phyloP scores from a whole-genome alignment of 2,329 filamentous ascomycete genomes.

The Cordyceps sp. region DNA sequence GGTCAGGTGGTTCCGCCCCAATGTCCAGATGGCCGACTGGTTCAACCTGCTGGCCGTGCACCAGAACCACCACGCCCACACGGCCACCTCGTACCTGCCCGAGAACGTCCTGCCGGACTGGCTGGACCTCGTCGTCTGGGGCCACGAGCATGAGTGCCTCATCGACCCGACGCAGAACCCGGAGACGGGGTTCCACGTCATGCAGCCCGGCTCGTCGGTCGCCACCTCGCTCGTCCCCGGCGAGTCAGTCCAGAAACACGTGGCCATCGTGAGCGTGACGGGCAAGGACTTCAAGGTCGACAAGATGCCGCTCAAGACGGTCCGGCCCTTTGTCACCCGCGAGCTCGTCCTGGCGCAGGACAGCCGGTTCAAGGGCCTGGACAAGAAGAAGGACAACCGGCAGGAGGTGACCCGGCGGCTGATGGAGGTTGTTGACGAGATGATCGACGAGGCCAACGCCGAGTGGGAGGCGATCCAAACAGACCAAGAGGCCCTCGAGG shows the following conservation, averaged over 20 bases:
- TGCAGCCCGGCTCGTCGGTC: conserved; percentile 93
- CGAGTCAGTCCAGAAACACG: conserved; percentile 81
- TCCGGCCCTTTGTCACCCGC: conserved; percentile 76
- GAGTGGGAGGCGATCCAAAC: conserved; percentile 72
- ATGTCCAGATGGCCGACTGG: conserved; percentile 69
- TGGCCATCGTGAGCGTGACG: conserved; percentile 69
- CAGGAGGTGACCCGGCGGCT: conserved; percentile 64
- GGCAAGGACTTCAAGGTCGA: conserved; percentile 69
- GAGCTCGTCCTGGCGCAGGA: conserved; percentile 69
- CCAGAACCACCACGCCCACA: conserved; percentile 89
- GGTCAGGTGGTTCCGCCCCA: conserved; percentile 83
- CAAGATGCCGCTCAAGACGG: conserved; percentile 68
- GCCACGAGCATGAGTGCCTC: conserved; percentile 90
- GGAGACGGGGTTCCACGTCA: conserved; percentile 84
- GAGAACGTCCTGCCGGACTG: conserved; percentile 87
- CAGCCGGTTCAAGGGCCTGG: conserved; percentile 58
- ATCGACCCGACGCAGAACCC: conserved; percentile 73
- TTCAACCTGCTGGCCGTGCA: conserved; percentile 94
- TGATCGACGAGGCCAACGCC: conserved; percentile 70
- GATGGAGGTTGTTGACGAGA: conserved; percentile 61
- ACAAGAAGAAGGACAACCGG: conserved; percentile 69
- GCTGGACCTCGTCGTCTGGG: conserved; percentile 86
- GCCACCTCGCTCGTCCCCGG: conserved; percentile 83
- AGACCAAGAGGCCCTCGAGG: conserved; percentile 39
- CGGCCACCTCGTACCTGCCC: conserved; percentile 81